These are phyloP conservation scores for Trypanosomatidae sp. DNA, from an alignment of 208 protist genomes.

Conservation along the genomic window DNA sequence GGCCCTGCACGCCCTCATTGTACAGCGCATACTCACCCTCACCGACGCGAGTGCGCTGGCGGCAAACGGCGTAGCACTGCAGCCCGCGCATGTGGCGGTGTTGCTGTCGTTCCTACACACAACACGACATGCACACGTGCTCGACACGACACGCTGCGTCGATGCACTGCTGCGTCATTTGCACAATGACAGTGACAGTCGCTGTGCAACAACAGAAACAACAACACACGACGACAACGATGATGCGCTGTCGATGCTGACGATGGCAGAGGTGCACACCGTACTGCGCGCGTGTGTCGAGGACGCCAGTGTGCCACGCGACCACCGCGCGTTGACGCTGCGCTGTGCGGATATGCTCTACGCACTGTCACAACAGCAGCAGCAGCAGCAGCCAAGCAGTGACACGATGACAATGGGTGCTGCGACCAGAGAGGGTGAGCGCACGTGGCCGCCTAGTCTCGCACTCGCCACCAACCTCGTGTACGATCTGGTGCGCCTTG, in stretches of 20 bases:
- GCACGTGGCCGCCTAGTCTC: slow-evolving; percentile 19
- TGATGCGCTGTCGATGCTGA: too few species aligned
- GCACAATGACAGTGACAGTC: too few species aligned
- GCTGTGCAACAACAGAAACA: too few species aligned
- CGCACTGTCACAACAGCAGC: neutral
- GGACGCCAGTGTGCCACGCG: neutral
- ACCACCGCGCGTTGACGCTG: neutral
- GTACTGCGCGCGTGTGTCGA: slow-evolving; percentile 20
- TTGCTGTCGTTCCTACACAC: neutral
- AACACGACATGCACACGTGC: too few species aligned
- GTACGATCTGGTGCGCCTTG: slow-evolving; percentile 8
- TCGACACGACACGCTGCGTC: too few species aligned
- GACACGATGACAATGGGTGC: too few species aligned
- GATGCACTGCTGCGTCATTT: too few species aligned
- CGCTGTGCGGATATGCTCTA: slow-evolving; percentile 2
- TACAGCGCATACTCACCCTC: too few species aligned
- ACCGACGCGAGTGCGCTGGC: too few species aligned
- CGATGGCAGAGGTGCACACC: slow-evolving; percentile 5
- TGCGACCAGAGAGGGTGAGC: too few species aligned
- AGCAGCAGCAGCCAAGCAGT: neutral
- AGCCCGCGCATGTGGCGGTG: neutral
- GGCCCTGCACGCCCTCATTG: too few species aligned
- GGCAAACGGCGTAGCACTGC: slow-evolving; percentile 1
- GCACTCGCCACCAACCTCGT: slow-evolving; percentile 15
- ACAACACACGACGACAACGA: too few species aligned